phyloP scores from a whole-genome alignment of 2,329 filamentous ascomycete species.

The Dryadomyces sulphureus region DNA sequence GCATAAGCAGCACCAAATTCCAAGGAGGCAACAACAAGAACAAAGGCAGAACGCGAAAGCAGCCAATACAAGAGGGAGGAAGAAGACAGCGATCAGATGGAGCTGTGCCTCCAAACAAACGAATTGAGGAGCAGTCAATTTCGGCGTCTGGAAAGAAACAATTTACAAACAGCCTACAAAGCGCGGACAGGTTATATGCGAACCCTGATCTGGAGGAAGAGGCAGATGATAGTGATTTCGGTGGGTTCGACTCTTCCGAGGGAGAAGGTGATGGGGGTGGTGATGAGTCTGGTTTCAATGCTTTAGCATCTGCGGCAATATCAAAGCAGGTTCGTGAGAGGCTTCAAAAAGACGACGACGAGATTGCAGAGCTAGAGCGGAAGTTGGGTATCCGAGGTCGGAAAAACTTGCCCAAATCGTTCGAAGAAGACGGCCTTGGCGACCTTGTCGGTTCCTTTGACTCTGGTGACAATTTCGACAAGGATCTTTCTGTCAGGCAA shows the following conservation, averaged over 20 bases:
- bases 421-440: slow-evolving; percentile 70
- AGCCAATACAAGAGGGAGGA: neutral
- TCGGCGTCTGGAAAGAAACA: neutral
- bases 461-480: slow-evolving; percentile 29
- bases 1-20: slow-evolving; percentile 14
- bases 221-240: slow-evolving; percentile 12
- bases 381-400: slow-evolving; percentile 71
- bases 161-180: neutral
- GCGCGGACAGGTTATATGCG: no score
- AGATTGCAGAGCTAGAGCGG: slow-evolving; percentile 77
- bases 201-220: slow-evolving; percentile 5
- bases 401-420: slow-evolving; percentile 57
- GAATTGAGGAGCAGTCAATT: neutral
- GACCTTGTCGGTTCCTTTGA: slow-evolving; percentile 45
- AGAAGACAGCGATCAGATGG: neutral
- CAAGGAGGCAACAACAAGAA: slow-evolving; percentile 9
- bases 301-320: slow-evolving; percentile 6
- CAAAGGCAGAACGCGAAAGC: slow-evolving; percentile 2
- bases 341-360: slow-evolving; percentile 68
- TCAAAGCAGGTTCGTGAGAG: slow-evolving; percentile 38
- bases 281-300: slow-evolving; percentile 9
- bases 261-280: slow-evolving; percentile 13
- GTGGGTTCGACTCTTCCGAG: slow-evolving; percentile 9
- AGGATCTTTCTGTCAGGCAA: slow-evolving; percentile 36
- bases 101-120: neutral